These are phyloP conservation scores for Hypoxylon rubiginosum DNA, from an alignment of 2,329 filamentous ascomycete species.

Conservation along the genomic window DNA sequence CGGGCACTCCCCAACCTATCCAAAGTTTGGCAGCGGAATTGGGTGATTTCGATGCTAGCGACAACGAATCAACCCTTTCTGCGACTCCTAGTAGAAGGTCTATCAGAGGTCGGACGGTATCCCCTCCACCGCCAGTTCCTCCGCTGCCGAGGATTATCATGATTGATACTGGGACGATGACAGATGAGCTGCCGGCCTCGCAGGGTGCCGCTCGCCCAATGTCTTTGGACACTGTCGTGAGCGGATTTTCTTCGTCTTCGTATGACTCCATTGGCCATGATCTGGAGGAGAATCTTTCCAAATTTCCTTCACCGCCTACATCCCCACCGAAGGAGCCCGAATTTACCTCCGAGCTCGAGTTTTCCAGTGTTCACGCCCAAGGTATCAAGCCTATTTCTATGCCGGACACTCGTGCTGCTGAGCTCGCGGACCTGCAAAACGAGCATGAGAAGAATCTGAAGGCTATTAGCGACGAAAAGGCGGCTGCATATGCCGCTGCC, in stretches of 20 bases:
- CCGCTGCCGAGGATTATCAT: constrained; percentile 66
- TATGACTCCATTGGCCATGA: constrained; percentile 68
- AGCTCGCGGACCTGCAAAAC: constrained; percentile 51
- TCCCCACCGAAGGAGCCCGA: constrained; percentile 54
- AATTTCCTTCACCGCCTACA: constrained; percentile 67
- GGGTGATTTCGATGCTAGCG: constrained; percentile 81
- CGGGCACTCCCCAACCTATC: constrained; percentile 65
- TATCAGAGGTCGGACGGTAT: constrained; percentile 56
- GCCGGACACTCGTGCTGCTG: constrained; percentile 50
- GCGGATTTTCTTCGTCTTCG: constrained; percentile 63
- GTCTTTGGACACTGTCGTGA: constrained; percentile 60
- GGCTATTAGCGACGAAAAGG: constrained; percentile 46
- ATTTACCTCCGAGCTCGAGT: constrained; percentile 54
- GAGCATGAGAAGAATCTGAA: constrained; percentile 48
- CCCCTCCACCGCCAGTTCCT: constrained; percentile 65
- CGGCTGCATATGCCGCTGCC: constrained; percentile 41
- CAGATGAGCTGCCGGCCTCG: constrained; percentile 62
- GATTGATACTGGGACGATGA: constrained; percentile 73
- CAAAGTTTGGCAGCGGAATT: constrained; percentile 95
- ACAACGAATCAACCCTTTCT: constrained; percentile 74
- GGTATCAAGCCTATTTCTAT: constrained; percentile 54
- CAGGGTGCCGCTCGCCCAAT: constrained; percentile 53
- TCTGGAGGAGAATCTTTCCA: constrained; percentile 65
- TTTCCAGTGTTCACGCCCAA: constrained; percentile 62
- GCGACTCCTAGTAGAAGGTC: constrained; percentile 69